Evolutionary conservation across 1,284 basidiomycete species (phyloP).

Genomic region (Pholiota adiposa): DNA sequence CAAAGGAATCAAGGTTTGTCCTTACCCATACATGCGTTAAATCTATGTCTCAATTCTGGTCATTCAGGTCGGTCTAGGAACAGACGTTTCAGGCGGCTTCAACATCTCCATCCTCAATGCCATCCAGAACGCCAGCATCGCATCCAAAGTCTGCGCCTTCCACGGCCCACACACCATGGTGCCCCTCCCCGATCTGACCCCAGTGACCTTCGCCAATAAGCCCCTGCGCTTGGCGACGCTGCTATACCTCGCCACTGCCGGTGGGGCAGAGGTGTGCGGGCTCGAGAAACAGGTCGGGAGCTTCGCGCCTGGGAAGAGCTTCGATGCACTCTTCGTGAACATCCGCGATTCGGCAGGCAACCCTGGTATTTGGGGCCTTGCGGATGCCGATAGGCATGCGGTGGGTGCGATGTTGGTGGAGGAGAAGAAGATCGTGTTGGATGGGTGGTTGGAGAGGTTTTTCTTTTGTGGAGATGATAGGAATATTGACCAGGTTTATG

Average conservation of each 20-base stretch:
- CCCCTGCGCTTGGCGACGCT: conserved; percentile 80
- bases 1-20: conserved; percentile 78
- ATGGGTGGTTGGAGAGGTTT: conserved; percentile 69
- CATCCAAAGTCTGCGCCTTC: conserved; percentile 74
- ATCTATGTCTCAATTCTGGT: too few relatives aligned
- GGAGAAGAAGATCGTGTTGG: conserved; percentile 35
- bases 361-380: conserved; percentile 63
- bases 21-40: background rate
- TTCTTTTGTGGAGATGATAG: conserved; percentile 88
- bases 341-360: conserved; percentile 50
- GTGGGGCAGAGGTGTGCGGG: conserved; percentile 87
- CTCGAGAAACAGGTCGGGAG: conserved; percentile 78
- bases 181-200: conserved; percentile 13
- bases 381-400: conserved; percentile 25
- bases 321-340: conserved; percentile 85
- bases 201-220: conserved; percentile 54
- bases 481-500: conserved; percentile 86
- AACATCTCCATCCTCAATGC: conserved; percentile 83
- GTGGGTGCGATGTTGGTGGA: conserved; percentile 5
- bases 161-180: conserved; percentile 19
- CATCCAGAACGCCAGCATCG: conserved; percentile 82
- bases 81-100: conserved; percentile 92
- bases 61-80: conserved; percentile 87
- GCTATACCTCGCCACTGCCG: conserved; percentile 90
- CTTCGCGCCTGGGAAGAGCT: conserved; percentile 82